phyloP scores from a whole-genome alignment of 352 stramenopile genomes.

The Phytophthora litchii region DNA sequence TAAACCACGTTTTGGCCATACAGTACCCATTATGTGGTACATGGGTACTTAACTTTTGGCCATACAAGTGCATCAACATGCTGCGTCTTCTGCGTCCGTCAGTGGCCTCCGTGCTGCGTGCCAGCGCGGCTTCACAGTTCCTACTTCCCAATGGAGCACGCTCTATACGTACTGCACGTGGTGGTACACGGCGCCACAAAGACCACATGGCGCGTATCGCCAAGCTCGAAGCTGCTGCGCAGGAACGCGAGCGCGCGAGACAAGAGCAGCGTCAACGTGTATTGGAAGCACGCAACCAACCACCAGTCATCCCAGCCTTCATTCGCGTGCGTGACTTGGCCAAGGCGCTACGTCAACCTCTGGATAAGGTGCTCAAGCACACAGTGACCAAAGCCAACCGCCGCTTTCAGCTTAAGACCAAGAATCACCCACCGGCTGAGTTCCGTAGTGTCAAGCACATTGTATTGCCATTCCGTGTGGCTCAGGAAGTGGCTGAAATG shows the following conservation, averaged over 20 bases:
- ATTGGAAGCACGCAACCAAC: conserved; percentile 25
- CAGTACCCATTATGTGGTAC: not conserved
- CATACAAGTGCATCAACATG: conserved; percentile 3
- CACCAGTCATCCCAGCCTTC: conserved; percentile 42
- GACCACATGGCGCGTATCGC: conserved; percentile 29
- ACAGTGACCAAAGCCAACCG: conserved; percentile 63
- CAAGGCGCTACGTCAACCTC: conserved; percentile 65
- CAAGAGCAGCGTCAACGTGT: conserved; percentile 29
- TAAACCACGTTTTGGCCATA: no score
- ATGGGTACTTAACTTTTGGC: no score
- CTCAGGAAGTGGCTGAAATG: conserved; percentile 54
- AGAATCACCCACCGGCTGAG: conserved; percentile 49
- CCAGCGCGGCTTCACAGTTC: not conserved
- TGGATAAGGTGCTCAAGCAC: conserved; percentile 76
- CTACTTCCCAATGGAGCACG: conserved; percentile 7
- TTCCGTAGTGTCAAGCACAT: conserved; percentile 84
- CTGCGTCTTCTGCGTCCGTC: conserved; percentile 17
- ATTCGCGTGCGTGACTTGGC: conserved; percentile 80
- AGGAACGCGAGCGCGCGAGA: conserved; percentile 15
- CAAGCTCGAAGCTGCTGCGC: conserved; percentile 10
- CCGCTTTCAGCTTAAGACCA: conserved; percentile 55
- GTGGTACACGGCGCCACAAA: conserved; percentile 29
- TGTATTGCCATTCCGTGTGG: conserved; percentile 67
- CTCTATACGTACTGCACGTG: conserved; percentile 37
- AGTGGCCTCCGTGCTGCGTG: conserved; percentile 10